Evolutionary conservation across 2,329 filamentous ascomycete species (phyloP), one percentile per base, ranked within the genome.

Genomic region (Aureobasidium namibiae): DNA sequence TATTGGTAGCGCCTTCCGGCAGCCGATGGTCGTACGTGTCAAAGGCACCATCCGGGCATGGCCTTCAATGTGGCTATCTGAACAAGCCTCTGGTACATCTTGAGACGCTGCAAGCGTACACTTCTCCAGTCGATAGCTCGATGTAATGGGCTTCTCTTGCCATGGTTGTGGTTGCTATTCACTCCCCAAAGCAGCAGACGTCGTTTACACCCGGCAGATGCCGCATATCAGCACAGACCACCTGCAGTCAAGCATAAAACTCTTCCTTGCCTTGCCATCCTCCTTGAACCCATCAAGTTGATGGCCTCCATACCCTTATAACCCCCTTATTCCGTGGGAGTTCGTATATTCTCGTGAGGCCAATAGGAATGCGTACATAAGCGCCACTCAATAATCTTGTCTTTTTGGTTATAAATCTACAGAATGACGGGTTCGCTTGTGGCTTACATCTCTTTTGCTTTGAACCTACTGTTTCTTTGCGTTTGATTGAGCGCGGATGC

Each of bases 341-440:
- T 10, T 54, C 23, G n/a, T 33, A 46, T 50, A 60, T 60, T 60
- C 49, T 48, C 41, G 50, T 41, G 48, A 46, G 49, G 24, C 39
- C 58, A n/a, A 60, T n/a, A 60, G n/a, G 13, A 42, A 60, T 31
- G 44, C 16, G 23, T 33, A 48, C 23, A 34, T 46, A 54, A 21
- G 33, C 16, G 59, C 59, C 50, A n/a, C 42, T 56, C 56, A 33
- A 60, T 60, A 60, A 60, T 60, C 34, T 42, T 16, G 50, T 4
- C 41, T 14, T 23, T 45, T 31, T 36, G 16, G 9, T 9, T 23
- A 31, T 16, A n/a, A n/a, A n/a, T 13, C n/a, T 11, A 39, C 31
- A n/a, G 26, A 50, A 18, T 56, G 18, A 13, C 50, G 59, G 59
- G 29, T 60, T 60, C 59, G 59, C 59, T 60, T 60, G 39, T 42